Evolutionary conservation across 331 rosid genomes (phyloP).

Genomic region (Quercus lobata): DNA sequence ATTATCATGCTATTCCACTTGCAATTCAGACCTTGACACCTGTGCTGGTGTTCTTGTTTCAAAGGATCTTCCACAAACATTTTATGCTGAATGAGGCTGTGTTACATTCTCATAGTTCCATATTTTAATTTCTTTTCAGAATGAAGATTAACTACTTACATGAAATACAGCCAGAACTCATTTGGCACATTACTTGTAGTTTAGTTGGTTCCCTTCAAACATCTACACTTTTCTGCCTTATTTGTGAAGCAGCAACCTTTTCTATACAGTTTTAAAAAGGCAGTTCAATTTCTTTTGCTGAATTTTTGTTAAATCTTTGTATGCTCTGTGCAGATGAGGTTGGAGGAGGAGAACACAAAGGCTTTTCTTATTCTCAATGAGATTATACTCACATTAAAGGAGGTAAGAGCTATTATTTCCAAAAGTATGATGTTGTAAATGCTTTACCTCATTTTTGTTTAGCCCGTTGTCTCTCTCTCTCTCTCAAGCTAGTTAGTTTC

Average conservation of each 20-base stretch:
- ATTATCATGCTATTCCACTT: too few species aligned
- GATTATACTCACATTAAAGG: conserved; percentile 73
- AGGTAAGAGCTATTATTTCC: conserved; percentile 43
- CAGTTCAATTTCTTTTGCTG: neutral
- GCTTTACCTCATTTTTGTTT: neutral
- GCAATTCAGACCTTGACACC: too few species aligned
- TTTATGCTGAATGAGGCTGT: too few species aligned
- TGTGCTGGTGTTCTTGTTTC: too few species aligned
- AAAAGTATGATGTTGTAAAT: neutral
- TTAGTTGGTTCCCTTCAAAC: neutral
- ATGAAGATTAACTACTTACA: too few species aligned
- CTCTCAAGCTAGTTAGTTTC: neutral
- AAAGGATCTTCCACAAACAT: too few species aligned
- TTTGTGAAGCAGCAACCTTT: neutral
- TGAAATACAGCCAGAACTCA: neutral
- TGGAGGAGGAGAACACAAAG: conserved; percentile 62
- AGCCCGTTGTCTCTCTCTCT: neutral
- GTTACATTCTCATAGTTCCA: too few species aligned
- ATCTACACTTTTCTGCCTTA: neutral
- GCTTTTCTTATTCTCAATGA: conserved; percentile 87
- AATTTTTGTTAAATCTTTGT: neutral
- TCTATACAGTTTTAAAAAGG: neutral
- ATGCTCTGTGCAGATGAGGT: conserved; percentile 53
- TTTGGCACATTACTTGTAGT: neutral
- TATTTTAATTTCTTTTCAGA: too few species aligned